Evolutionary conservation across 345 rosid species (phyloP).

Genomic region (Kernera saxatilis): DNA sequence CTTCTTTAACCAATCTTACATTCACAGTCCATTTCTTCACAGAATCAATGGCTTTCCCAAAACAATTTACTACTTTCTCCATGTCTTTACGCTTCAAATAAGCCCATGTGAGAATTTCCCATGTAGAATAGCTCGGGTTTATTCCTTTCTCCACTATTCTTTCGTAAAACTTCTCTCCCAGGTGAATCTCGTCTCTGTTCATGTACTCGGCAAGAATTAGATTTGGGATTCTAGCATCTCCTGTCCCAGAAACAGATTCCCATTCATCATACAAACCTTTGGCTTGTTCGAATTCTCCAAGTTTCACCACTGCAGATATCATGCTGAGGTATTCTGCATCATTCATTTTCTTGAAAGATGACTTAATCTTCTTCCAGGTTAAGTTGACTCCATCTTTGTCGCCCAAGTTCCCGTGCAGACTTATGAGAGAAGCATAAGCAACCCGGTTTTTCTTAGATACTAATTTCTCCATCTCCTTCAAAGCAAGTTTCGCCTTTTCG

Average conservation of each 20-base stretch:
- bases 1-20: constrained; percentile 41
- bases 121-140: constrained; percentile 65
- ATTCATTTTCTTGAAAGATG: constrained; percentile 56
- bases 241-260: constrained; percentile 60
- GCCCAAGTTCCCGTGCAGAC: constrained; percentile 60
- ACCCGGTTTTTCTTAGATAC: constrained; percentile 50
- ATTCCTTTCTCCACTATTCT: constrained; percentile 47
- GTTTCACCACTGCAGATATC: constrained; percentile 72
- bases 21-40: constrained; percentile 70
- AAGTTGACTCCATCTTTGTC: constrained; percentile 51
- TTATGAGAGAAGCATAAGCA: constrained; percentile 67
- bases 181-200: constrained; percentile 43
- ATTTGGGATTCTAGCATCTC: constrained; percentile 63
- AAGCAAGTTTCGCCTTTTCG: constrained; percentile 54
- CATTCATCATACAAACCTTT: constrained; percentile 66
- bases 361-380: constrained; percentile 71
- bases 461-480: constrained; percentile 85
- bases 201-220: constrained; percentile 66
- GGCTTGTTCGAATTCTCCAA: constrained; percentile 58
- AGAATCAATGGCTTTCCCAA: constrained; percentile 57
- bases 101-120: constrained; percentile 81
- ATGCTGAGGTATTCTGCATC: constrained; percentile 67
- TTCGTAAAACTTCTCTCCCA: constrained; percentile 50
- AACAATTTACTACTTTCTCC: constrained; percentile 53
- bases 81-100: constrained; percentile 44